Evolutionary conservation across 2,329 filamentous ascomycete genomes (phyloP).

Genomic region (Anisogramma anomala): DNA sequence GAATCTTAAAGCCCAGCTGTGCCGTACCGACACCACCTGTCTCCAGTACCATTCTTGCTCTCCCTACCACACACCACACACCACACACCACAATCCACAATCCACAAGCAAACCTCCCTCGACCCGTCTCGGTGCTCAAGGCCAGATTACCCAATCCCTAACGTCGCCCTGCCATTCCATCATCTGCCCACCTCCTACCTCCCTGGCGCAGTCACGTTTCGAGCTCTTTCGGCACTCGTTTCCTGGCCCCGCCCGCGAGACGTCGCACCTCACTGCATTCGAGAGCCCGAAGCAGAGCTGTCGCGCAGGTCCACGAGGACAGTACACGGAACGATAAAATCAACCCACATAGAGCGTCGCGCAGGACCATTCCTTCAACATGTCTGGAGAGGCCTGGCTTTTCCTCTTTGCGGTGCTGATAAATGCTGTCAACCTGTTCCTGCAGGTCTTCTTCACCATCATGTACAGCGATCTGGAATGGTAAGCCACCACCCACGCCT

Average conservation of each 20-base stretch:
- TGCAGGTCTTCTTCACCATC: conserved; percentile 99
- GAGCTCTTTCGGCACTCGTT: background rate
- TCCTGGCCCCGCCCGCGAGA: background rate
- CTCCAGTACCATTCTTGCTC: too few species aligned
- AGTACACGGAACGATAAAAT: background rate
- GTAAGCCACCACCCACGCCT: conserved; percentile 35
- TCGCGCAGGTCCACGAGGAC: background rate
- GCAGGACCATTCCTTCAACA: conserved; percentile 31
- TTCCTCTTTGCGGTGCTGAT: conserved; percentile 96
- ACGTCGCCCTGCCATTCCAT: background rate
- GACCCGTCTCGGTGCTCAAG: background rate
- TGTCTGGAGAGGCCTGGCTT: conserved; percentile 98
- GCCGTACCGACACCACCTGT: too few species aligned
- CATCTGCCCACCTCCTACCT: background rate
- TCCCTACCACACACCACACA: too few species aligned
- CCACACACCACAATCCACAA: too few species aligned
- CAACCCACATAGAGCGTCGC: background rate
- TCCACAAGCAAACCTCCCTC: too few species aligned
- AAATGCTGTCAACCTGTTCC: conserved; percentile 99
- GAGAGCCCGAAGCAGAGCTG: background rate
- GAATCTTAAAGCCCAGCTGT: too few species aligned
- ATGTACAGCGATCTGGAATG: conserved; percentile 99
- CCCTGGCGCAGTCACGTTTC: background rate
- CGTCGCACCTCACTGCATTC: background rate
- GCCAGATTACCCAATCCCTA: too few species aligned